Base-by-base conservation (phyloP, 106 monocot genomes). In the Triglochin maritima region DNA sequence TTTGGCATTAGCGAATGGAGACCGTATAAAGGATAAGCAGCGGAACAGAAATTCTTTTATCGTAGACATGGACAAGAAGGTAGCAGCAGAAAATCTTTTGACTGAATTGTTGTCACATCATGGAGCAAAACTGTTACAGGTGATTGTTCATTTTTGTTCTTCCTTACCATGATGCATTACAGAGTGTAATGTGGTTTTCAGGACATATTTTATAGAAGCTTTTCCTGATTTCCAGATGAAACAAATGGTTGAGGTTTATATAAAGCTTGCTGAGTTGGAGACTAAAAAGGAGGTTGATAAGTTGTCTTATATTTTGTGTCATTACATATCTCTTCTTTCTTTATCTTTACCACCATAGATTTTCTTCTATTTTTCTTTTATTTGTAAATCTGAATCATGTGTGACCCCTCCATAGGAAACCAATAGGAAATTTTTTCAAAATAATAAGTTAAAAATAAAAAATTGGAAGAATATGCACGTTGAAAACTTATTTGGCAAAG, bases 181-280 rank as follows among this genome's bases (percentile, higher is more conserved):
- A 1, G 29, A 0, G 29, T 29, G 29, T 29, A 29, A 29, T 29
- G 29, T 29, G 29, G 29, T 29, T 29, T 29, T 29, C 29, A 29
- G 29, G 29, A 29, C 29, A 29, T 1, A 29, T 29, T 29, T 29
- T 29, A 29, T 29, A 29, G 29, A 29, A 29, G 29, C 29, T 29
- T 29, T 0, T 29, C 29, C 1, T 29, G 29, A 29, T 44, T 65
- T 79, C 4, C 71, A 96, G 96, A 98, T 98, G 96, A 98, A 88
- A 66, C 85, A 82, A 70, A 82, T 91, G 91, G 96, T 98, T 71
- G 96, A 98, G 54, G 74, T 88, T 59, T 98, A 98, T 74, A 98
- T 98, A 50, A 98, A 86, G 72, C 88, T 98, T 73, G 91, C 96
- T 69, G 96, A 98, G 73, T 71, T 98, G 60, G 96, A 98, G 77